Percentiles rank a stretch among this genome's conserved stretches.
phyloP scores from a whole-genome alignment of 352 stramenopile genomes.

The Phytophthora nicotianae region DNA sequence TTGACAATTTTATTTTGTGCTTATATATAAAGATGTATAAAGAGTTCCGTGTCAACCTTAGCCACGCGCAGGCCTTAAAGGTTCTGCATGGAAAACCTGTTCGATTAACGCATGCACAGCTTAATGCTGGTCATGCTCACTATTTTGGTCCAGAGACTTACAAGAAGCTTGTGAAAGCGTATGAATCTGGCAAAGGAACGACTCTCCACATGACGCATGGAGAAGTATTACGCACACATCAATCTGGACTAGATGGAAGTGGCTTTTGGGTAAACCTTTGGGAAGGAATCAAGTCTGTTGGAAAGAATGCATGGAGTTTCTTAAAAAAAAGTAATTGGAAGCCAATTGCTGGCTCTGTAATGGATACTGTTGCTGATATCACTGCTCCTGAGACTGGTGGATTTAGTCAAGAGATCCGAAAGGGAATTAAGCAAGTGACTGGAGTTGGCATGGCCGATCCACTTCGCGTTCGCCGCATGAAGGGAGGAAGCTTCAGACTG shows the following conservation, averaged over 20 bases:
- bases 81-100: conserved; percentile 6
- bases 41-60: conserved; percentile 4
- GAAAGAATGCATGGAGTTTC: conserved; percentile 7
- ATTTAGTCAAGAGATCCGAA: background rate
- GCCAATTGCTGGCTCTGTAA: conserved; percentile 10
- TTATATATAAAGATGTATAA: conserved; percentile 8
- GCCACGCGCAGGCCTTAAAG: conserved; percentile 2
- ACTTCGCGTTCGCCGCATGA: too few species aligned
- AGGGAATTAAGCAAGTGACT: background rate
- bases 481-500: too few species aligned
- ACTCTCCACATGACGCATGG: conserved; percentile 12
- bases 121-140: conserved; percentile 4
- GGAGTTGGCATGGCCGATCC: conserved; percentile 1
- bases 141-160: background rate
- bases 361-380: conserved; percentile 15
- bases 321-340: conserved; percentile 12
- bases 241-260: conserved; percentile 5
- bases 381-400: too few species aligned
- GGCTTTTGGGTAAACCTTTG: conserved; percentile 7
- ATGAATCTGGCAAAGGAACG: conserved; percentile 8
- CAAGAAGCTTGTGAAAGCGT: conserved; percentile 14
- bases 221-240: conserved; percentile 1
- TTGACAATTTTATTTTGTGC: conserved; percentile 6
- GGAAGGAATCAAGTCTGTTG: conserved; percentile 5
- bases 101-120: conserved; percentile 6